phyloP scores from a whole-genome alignment of 805 yeast species.

The Schwanniomyces pseudopolymorphus region DNA sequence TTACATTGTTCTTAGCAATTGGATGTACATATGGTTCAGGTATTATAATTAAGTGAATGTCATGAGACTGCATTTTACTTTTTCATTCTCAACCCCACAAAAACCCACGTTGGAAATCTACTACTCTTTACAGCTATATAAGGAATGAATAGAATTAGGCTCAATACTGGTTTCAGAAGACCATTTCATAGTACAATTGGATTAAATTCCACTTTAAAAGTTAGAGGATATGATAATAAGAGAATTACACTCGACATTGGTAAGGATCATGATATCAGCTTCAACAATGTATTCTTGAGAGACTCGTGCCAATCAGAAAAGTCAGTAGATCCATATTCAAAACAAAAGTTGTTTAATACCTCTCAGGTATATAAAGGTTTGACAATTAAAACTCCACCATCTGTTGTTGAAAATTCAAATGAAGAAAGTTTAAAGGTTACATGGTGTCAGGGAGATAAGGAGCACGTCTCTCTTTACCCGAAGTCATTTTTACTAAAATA shows the following conservation, averaged over 20 bases:
- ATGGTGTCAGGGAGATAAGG: conserved; percentile 30
- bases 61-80: neutral
- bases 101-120: neutral
- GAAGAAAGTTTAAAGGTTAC: conserved; percentile 37
- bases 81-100: neutral
- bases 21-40: neutral
- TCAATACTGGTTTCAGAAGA: neutral
- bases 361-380: conserved; percentile 41
- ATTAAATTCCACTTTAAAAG: neutral
- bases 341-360: conserved; percentile 67
- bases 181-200: neutral
- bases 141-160: neutral
- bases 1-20: too few species aligned
- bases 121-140: neutral
- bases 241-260: conserved; percentile 23
- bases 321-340: conserved; percentile 55
- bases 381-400: conserved; percentile 34
- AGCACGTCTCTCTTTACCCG: conserved; percentile 38
- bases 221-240: conserved; percentile 17
- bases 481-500: conserved; percentile 46
- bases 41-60: neutral
- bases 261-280: conserved; percentile 28
- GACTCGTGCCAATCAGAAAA: conserved; percentile 54
- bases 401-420: conserved; percentile 21
- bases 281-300: conserved; percentile 57